These are phyloP conservation scores for Metschnikowia colocasiae DNA, from an alignment of 805 yeast genomes.

Conservation along the genomic window DNA sequence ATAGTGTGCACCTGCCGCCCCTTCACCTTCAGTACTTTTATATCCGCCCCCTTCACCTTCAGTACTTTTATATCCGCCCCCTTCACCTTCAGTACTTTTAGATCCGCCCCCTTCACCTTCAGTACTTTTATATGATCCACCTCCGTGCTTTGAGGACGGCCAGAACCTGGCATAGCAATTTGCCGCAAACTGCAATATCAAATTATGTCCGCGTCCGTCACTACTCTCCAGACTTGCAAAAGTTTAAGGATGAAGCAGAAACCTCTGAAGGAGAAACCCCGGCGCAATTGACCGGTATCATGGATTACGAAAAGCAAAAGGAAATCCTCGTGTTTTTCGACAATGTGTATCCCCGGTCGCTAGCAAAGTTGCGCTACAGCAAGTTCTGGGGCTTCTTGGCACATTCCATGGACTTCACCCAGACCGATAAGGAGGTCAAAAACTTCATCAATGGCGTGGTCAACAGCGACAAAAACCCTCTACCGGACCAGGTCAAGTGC, in stretches of 20 bases:
- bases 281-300: constrained; percentile 39
- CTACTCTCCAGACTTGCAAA: constrained; percentile 25
- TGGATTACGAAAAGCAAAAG: constrained; percentile 28
- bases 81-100: neutral
- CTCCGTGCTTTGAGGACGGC: neutral
- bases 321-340: constrained; percentile 39
- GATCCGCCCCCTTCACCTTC: neutral
- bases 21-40: neutral
- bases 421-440: constrained; percentile 18
- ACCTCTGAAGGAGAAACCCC: constrained; percentile 27
- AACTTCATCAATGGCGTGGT: constrained; percentile 18
- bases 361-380: constrained; percentile 23
- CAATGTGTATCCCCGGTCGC: constrained; percentile 31
- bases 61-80: neutral
- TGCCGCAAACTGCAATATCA: neutral
- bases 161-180: neutral
- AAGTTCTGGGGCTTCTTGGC: constrained; percentile 21
- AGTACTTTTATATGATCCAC: neutral
- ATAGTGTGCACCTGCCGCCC: neutral
- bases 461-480: constrained; percentile 21
- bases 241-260: constrained; percentile 32
- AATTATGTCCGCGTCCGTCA: neutral
- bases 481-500: constrained; percentile 38
- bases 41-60: too few species aligned
- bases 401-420: constrained; percentile 15